A percentile compares a stretch with the other conserved stretches of the same genome.
Conservation (phyloP, 1,139 yeast genomes). For the Arxiozyma telluris region DNA sequence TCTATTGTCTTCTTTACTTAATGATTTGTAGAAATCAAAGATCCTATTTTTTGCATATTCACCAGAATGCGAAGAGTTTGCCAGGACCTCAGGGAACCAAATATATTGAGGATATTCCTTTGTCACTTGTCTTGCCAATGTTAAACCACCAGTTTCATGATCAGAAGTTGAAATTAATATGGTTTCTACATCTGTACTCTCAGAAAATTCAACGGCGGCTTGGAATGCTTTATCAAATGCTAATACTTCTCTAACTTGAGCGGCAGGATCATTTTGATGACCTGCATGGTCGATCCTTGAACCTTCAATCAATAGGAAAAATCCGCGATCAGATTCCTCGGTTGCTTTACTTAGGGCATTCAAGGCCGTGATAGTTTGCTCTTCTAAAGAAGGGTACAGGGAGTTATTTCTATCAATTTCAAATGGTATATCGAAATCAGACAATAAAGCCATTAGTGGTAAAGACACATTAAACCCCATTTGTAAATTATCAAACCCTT, state of each 20-base stretch:
- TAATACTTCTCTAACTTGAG: conserved; percentile 69
- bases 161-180: conserved; percentile 71
- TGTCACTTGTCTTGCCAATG: conserved; percentile 63
- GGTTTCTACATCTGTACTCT: conserved; percentile 58
- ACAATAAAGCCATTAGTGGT: conserved; percentile 66
- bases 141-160: conserved; percentile 87
- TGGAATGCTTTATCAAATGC: conserved; percentile 70
- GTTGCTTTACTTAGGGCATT: conserved; percentile 57
- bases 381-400: conserved; percentile 64
- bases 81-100: conserved; percentile 70
- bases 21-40: conserved; percentile 25
- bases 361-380: conserved; percentile 62
- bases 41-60: conserved; percentile 47
- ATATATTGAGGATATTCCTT: conserved; percentile 53
- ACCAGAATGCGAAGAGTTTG: conserved; percentile 61
- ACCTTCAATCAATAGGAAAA: conserved; percentile 75
- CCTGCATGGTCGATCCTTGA: conserved; percentile 91
- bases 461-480: conserved; percentile 51
- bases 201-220: conserved; percentile 59
- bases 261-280: conserved; percentile 81
- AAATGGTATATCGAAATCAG: conserved; percentile 67
- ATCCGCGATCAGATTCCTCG: conserved; percentile 61
- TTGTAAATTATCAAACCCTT: conserved; percentile 46
- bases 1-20: conserved; percentile 19
- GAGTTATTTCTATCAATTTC: conserved; percentile 59